Conservation (phyloP, 768 basidiomycete genomes). For the Trametes cingulata region DNA sequence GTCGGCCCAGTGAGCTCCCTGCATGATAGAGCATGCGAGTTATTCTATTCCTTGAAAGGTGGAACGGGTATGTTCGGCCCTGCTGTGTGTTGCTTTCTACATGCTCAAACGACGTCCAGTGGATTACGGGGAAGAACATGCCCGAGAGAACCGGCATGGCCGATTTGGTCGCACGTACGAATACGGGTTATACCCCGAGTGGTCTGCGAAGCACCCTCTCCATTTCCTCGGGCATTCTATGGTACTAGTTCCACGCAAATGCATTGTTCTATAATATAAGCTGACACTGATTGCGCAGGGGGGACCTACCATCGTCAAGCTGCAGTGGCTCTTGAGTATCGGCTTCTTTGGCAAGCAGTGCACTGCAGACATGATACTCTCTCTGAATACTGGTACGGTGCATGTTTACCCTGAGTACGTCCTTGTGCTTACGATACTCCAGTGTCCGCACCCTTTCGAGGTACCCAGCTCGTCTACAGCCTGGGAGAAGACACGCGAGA, state of each 20-base stretch:
- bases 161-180: constrained; percentile 44
- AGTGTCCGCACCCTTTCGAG: constrained; percentile 52
- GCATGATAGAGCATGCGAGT: constrained; percentile 54
- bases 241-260: constrained; percentile 35
- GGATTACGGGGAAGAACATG: constrained; percentile 49
- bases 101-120: constrained; percentile 29
- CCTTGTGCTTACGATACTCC: not conserved
- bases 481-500: constrained; percentile 44
- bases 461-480: constrained; percentile 48
- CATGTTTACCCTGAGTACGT: not conserved
- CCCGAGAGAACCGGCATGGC: constrained; percentile 38
- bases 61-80: constrained; percentile 38
- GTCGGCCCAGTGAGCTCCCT: constrained; percentile 54
- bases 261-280: not conserved
- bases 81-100: not conserved
- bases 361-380: constrained; percentile 48
- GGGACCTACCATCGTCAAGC: constrained; percentile 47
- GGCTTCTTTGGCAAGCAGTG: constrained; percentile 43
- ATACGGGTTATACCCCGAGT: constrained; percentile 46
- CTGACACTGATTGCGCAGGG: constrained; percentile 34
- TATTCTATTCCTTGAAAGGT: constrained; percentile 47
- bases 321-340: constrained; percentile 42
- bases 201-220: constrained; percentile 44
- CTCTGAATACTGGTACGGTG: constrained; percentile 43
- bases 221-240: constrained; percentile 54